Evolutionary conservation across 495 filamentous ascomycete genomes (phyloP), one percentile per base, ranked within the genome.

Genomic region (Tirmania nivea): DNA sequence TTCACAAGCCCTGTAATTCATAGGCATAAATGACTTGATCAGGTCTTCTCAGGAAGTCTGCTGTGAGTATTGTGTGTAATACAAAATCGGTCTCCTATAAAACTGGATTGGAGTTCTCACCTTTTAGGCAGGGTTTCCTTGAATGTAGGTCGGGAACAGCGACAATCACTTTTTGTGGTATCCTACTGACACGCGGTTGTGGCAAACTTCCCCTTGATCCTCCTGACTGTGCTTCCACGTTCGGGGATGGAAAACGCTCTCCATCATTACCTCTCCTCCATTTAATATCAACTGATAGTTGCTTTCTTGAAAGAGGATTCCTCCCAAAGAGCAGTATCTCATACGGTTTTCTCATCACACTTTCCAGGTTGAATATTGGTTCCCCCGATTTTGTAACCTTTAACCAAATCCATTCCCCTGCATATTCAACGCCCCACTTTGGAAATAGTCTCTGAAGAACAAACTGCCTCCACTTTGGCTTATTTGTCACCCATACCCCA

Each of bases 111-210:
- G 25, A 34, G 12, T 21, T 45, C 20, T 34, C 35, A 59, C 60
- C 68, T 59, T 75, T 79, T 51, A 85, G 57, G 56, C 76, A 79
- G 19, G 89, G 90, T 63, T 97, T 97, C 52, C 87, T 71, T 1
- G 89, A 95, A 69, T 97, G 90, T 25, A 90, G 56, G 68, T 95
- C 89, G 4, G 89, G 87, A 25, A 93, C 89, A 11, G 77, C 79
- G 8, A 85, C 69, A 52, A 96, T 76, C 10, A 86, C 74, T 63
- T 76, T 72, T 52, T 68, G 71, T 25, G 64, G 65, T 12, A 77
- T 34, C 14, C 48, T 48, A 8, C 8, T 54, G 16, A 59, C 51
- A 55, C 39, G 54, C 55, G 52, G 54, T 50, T 55, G 62, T 10
- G 54, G 17, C 8, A 50, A 55, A 10, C 57, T 50, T 37, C 59